phyloP scores from a whole-genome alignment of 441 rosid species.

The Francoa sonchifolia region DNA sequence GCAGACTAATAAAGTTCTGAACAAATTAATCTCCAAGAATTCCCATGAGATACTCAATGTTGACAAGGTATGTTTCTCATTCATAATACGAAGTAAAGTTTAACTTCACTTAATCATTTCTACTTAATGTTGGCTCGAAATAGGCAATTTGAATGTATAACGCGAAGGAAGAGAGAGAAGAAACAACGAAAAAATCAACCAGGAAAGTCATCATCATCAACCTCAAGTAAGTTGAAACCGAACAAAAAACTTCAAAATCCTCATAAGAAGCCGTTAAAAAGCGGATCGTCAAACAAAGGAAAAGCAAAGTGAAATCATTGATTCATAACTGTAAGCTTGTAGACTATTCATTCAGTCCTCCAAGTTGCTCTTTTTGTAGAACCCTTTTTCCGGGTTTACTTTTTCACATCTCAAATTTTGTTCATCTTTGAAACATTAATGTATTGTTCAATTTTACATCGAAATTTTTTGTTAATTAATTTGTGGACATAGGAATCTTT shows the following conservation, averaged over 20 bases:
- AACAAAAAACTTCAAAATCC: constrained; percentile 31
- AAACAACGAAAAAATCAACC: constrained; percentile 14
- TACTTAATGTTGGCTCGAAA: background rate
- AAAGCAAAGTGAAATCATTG: too few relatives aligned
- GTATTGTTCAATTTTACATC: too few relatives aligned
- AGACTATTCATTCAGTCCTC: too few relatives aligned
- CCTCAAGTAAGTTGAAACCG: constrained; percentile 55
- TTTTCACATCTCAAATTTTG: too few relatives aligned
- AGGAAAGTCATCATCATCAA: constrained; percentile 26
- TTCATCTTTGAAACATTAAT: too few relatives aligned
- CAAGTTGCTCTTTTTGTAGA: too few relatives aligned
- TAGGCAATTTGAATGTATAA: constrained; percentile 76
- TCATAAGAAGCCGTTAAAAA: constrained; percentile 33
- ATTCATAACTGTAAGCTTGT: too few relatives aligned
- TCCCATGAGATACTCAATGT: constrained; percentile 81
- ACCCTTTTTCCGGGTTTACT: too few relatives aligned
- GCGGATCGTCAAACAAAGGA: constrained; percentile 26
- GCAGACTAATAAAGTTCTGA: constrained; percentile 66
- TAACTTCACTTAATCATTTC: background rate
- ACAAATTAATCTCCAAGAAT: constrained; percentile 62
- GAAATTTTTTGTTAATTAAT: too few relatives aligned
- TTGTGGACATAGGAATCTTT: too few relatives aligned
- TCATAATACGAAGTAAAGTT: background rate
- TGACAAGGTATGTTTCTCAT: constrained; percentile 40
- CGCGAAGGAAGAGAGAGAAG: constrained; percentile 38